Conservation (phyloP, 129 eudicot genomes). For the Daucus carota region DH1_v3.0 NC_030389.2:8002001-8002500, state of each 20-base stretch:
- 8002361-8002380: not conserved
- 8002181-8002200: not conserved
- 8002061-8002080: too few species aligned
- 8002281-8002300: not conserved
- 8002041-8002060: too few species aligned
- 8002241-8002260: not conserved
- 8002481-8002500: slow-evolving; percentile 2
- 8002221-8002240: not conserved
- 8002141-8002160: too few species aligned
- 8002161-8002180: not conserved
- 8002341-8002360: too few species aligned
- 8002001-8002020: too few species aligned
- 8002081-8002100: too few species aligned
- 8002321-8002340: not conserved
- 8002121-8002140: too few species aligned
- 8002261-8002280: not conserved
- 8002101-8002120: too few species aligned
- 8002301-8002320: not conserved
- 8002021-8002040: too few species aligned
- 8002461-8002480: not conserved
- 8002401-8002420: not conserved
- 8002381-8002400: not conserved
- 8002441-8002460: not conserved
- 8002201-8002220: slow-evolving; percentile 3
- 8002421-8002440: not conserved